Base-by-base conservation (phyloP, 2,329 filamentous ascomycete species). In the Neobulgaria alba region DNA sequence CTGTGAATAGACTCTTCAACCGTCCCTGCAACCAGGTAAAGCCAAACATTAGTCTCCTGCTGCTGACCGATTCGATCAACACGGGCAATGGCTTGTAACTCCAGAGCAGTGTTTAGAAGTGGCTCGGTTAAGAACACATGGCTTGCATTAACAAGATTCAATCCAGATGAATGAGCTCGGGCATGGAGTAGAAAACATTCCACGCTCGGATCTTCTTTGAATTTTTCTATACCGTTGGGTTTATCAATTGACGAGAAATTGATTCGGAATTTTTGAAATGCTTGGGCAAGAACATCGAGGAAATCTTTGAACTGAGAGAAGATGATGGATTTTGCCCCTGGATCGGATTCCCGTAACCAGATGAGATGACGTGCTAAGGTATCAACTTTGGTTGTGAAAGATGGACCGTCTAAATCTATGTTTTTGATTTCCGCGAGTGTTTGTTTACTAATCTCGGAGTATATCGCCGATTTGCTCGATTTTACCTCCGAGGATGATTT, bases 111-210 rank as follows among this genome's bases (percentile, higher is more conserved):
- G 57, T 96, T 95, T 52, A 96, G 78, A 3, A 96, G 68, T 2
- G 92, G 92, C 58, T 98, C 92, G 60, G 88, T 95, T 3, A 98
- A 73, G 57, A 96, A 93, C 1, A 96, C 88, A 57, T 96, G 88
- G 35, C 79, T 95, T 3, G 90, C 92, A 54, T 93, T 90, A 50
- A 95, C 83, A 0, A 98, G 73, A 47, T 94, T 96, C 20, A 98
- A 69, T 0, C 92, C 92, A 1, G 85, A 89, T 0, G 86, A 83
- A 58, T 95, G 86, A 0, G 86, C 84, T 50, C 88, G 85, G 4
- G 89, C 89, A 57, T 95, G 88, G 10, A 98, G 72, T 3, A 96
- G 70, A 52, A 98, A 90, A 52, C 84, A 89, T 59, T 95, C 87
- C 4, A 82, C 62, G 2, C 66, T 61, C 1, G 85, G 73, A 47